Conservation (phyloP, 2,329 filamentous ascomycete genomes). For the Trichoderma harzianum region DNA sequence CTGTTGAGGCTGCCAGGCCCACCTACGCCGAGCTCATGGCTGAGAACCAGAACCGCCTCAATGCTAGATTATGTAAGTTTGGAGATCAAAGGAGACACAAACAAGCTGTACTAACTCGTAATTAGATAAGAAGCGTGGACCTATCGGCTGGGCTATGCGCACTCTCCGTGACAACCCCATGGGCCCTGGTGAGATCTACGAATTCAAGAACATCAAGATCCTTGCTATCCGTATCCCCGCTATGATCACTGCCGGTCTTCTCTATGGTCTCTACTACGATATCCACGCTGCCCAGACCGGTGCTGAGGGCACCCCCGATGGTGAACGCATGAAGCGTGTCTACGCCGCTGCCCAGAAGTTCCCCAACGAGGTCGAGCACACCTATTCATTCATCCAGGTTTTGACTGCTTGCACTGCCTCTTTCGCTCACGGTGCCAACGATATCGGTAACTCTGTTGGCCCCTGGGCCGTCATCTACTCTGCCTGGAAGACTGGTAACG, state of each 20-base stretch:
- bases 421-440: conserved; percentile 74
- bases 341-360: conserved; percentile 64
- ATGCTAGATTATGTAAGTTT: conserved; percentile 54
- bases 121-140: conserved; percentile 51
- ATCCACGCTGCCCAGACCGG: conserved; percentile 53
- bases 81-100: neutral
- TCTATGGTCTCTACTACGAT: conserved; percentile 79
- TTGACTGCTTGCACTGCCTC: conserved; percentile 69
- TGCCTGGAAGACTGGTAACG: conserved; percentile 61
- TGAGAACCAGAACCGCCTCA: conserved; percentile 54
- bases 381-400: conserved; percentile 65
- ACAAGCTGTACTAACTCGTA: neutral
- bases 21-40: conserved; percentile 60
- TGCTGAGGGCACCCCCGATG: conserved; percentile 24
- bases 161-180: conserved; percentile 70
- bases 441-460: conserved; percentile 69
- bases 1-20: conserved; percentile 47
- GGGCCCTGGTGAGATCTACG: conserved; percentile 70
- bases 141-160: conserved; percentile 81
- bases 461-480: conserved; percentile 69
- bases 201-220: conserved; percentile 65
- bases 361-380: conserved; percentile 66
- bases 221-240: conserved; percentile 66
- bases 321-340: conserved; percentile 44
- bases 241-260: conserved; percentile 55